Evolutionary conservation across 2,329 filamentous ascomycete species (phyloP), one percentile per base, ranked within the genome.

Genomic region (Xylariomycetidae sp.): DNA sequence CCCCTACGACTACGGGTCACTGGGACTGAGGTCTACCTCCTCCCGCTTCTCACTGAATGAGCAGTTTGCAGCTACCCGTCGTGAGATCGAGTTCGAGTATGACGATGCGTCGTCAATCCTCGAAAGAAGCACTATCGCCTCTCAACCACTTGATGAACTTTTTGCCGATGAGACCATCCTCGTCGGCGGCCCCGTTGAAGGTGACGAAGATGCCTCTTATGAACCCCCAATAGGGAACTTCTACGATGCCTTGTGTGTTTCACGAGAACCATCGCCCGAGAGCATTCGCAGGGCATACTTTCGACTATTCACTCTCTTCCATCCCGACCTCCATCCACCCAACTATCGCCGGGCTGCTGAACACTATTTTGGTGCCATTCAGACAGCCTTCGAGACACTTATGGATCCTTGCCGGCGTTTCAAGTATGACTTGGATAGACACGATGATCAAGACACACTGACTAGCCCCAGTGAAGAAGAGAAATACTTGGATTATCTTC

Each of bases 301-400:
- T 34, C 61, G 67, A 6, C 55, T 70, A 12, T 62, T 66, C 27
- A 56, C 62, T 28, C 54, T 69, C 22, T 61, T 73, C 33, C 63
- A 69, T 38, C 62, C 63, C 6, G 62, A 65, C 18, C 56, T 50
- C 30, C 63, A 70, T 38, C 61, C 67, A 3, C 48, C 57, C 7
- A 49, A 61, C 19, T 50, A 63, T 30, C 62, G 58, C 22, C 56
- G 56, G 19, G 44, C 59, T 22, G 66, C 67, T 15, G 57, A 57
- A 10, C 48, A 49, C 15, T 65, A 69, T 42, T 63, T 71, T 30
- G 49, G 56, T 9, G 50, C 56, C 25, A 57, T 64, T 3, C 62
- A 70, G 35, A 49, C 52, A 10, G 69, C 67, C 6, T 71, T 69
- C 30, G 69, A 72, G 49, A 65, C 62, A 2, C 56, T 73, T n/a